Percentiles rank a stretch among this genome's conserved stretches.
phyloP scores from a whole-genome alignment of 2,329 filamentous ascomycete genomes.

The Chalara sp. region DNA sequence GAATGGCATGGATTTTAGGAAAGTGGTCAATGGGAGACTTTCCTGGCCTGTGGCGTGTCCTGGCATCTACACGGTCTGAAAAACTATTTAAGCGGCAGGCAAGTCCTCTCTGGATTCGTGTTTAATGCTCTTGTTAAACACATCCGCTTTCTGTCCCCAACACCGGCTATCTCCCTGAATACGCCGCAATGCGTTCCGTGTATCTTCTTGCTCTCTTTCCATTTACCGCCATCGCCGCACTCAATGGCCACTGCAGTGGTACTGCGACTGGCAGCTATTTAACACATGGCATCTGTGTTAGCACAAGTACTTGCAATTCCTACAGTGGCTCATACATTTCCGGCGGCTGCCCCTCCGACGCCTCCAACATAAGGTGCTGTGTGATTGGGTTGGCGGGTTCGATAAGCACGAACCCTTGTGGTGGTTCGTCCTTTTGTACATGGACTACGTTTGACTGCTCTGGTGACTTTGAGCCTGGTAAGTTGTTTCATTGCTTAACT shows the following conservation, averaged over 20 bases:
- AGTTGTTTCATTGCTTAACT: not conserved
- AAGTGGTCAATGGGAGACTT: too few species aligned
- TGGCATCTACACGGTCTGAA: too few species aligned
- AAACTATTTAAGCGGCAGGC: too few species aligned
- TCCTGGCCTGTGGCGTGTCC: too few species aligned
- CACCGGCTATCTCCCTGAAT: not conserved
- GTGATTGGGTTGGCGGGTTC: not conserved
- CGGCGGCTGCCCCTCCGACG: not conserved
- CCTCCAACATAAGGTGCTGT: not conserved
- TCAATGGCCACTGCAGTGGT: not conserved
- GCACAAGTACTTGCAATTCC: not conserved
- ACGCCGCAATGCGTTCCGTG: not conserved
- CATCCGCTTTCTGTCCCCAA: not conserved
- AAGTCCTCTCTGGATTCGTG: too few species aligned
- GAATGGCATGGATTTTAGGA: too few species aligned
- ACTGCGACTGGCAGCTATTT: not conserved
- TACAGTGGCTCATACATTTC: not conserved
- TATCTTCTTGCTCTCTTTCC: conserved; percentile 1
- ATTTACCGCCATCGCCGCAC: not conserved
- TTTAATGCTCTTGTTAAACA: not conserved
- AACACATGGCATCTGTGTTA: not conserved
- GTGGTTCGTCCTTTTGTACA: not conserved
- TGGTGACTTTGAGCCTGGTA: not conserved
- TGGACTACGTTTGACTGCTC: not conserved
- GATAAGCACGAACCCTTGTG: not conserved